phyloP scores from a whole-genome alignment of 768 basidiomycete genomes.

The Nidula microcarpa region DNA sequence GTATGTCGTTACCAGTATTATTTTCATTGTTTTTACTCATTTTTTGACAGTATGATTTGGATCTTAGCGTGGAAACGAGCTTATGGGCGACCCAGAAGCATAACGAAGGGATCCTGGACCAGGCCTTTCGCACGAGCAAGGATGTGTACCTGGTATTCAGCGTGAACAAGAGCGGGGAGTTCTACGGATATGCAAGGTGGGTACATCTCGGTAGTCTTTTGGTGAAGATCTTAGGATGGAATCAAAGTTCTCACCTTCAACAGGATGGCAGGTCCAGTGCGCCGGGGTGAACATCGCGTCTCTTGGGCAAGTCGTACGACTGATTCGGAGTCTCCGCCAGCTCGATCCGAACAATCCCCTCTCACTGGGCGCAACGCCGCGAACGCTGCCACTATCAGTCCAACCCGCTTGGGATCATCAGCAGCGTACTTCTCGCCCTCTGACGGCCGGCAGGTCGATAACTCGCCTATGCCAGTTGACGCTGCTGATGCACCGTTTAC shows the following conservation, averaged over 20 bases:
- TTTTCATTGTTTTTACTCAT: conserved; percentile 4
- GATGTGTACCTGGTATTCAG: conserved; percentile 90
- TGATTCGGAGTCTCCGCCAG: background rate
- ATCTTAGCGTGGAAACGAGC: conserved; percentile 73
- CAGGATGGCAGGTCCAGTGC: conserved; percentile 73
- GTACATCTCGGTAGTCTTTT: conserved; percentile 8
- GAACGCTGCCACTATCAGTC: background rate
- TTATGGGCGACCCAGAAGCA: conserved; percentile 93
- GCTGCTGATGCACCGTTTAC: background rate
- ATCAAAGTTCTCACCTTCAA: conserved; percentile 2
- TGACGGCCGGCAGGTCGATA: conserved; percentile 34
- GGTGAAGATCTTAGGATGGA: background rate
- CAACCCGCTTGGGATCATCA: background rate
- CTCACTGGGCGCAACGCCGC: conserved; percentile 3
- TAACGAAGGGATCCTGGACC: conserved; percentile 88
- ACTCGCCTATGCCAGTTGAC: conserved; percentile 35
- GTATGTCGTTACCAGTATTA: conserved; percentile 32
- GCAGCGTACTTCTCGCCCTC: conserved; percentile 28
- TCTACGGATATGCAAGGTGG: conserved; percentile 88
- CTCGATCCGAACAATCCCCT: conserved; percentile 20
- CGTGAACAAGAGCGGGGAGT: conserved; percentile 92
- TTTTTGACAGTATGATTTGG: conserved; percentile 60
- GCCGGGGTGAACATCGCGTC: conserved; percentile 43
- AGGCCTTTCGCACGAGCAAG: conserved; percentile 86
- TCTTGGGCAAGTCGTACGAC: conserved; percentile 50